Base-by-base conservation (phyloP, 768 basidiomycete genomes). In the Tephrocybe sp. region DNA sequence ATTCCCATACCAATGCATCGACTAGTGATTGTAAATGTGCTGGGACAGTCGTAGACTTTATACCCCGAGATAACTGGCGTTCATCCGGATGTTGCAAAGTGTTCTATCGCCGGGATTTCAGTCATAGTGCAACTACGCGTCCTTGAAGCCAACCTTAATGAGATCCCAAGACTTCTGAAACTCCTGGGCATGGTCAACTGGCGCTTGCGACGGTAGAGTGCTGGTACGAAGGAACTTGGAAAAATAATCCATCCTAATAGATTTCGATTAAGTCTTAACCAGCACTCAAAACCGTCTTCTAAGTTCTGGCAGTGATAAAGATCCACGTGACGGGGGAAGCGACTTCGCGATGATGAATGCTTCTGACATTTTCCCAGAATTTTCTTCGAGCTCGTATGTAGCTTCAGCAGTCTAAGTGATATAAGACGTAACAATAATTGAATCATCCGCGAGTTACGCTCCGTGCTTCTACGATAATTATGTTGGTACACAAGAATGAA, bases 81-180 rank as follows among this genome's bases (percentile, higher is more conserved):
- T 97, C 93, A 67, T 97, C 92, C 0, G 94, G 93, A 63, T 88
- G 77, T 42, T 80, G 70, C n/a, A 97, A 79, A 4, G 89, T 94
- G 57, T 82, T 82, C 93, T 95, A 58, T 16, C 45, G 36, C 32
- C 22, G 16, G 22, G 19, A 17, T 38, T 52, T 50, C 31, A 64
- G 54, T 54, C 12, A 36, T 43, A 44, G 31, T 11, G 26, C 35
- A 32, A 30, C 35, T 16, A n/a, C 10, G 41, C 30, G 34, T 47
- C 16, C 35, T 53, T 38, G 13, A 45, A 42, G 53, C 69, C 39
- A 39, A 88, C 90, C 76, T 88, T 85, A 68, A 92, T 76, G 35
- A 76, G 65, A 54, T 74, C 76, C 90, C 90, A 93, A 54, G 89
- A 88, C 54, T 69, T 80, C 57, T 82, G 79, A 63, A 93, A 92